Base-by-base conservation (phyloP, 495 filamentous ascomycete genomes). In the Thozetella sp. region DNA sequence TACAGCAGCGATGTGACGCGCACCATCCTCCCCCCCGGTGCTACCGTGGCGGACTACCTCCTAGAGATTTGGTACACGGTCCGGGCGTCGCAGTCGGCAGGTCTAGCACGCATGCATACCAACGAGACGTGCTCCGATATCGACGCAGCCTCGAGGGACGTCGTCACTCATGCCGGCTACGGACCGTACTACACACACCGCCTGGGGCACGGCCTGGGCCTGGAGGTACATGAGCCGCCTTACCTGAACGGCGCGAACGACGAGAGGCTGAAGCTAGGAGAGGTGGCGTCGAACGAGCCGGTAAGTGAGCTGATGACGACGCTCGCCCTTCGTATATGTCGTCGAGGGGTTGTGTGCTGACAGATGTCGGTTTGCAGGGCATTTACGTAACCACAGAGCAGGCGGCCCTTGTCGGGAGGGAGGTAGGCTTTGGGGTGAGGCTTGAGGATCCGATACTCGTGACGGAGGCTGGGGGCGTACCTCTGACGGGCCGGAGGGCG, bases 201-300 rank as follows among this genome's bases (percentile, higher is more conserved):
- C 10, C 57, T 70, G 12, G 67, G 65, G 25, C 67, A 68, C 56
- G 67, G 68, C 9, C 25, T 71, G 9, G 68, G 65, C 24, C 26
- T 71, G 43, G 68, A 71, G 43, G 57, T 63, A 22, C 68, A 70
- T 51, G 68, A 71, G 51, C 68, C 63, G 54, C 68, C 68, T 0
- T 71, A 71, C 37, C 53, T 71, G n/a, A 71, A 71, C 50, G 68
- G 68, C 3, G 68, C 68, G 0, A 71, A 71, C 48, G 19, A 51
- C 24, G 65, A 71, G 37, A 66, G 51, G 52, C 58, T 71, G 25
- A 63, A 55, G 46, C 37, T 51, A 11, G 68, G 65, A 10, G 61
- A 61, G 46, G 65, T 71, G 22, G 68, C 55, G 15, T 68, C 65
- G 19, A 71, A 71, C 50, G 68, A 71, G 37, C 68, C 68, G 22